Percentiles rank a stretch among this genome's conserved stretches.
These are phyloP conservation scores for Tetraselmis chui DNA, from an alignment of 139 green algal genomes.

Conservation along the genomic window DNA sequence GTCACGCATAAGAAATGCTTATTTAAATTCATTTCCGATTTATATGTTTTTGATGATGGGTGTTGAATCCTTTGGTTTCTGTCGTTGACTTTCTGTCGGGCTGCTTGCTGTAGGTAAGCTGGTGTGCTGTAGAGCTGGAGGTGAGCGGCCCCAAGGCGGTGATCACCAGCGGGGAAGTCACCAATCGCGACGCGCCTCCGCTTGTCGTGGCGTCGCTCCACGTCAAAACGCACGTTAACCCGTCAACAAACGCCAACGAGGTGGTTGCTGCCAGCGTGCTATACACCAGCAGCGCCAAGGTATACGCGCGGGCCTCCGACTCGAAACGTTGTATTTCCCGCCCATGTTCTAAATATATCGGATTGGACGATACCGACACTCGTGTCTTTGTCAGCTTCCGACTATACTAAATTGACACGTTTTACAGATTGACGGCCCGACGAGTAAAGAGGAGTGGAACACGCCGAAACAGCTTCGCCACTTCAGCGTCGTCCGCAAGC, in stretches of 20 bases:
- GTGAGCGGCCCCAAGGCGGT: constrained; percentile 58
- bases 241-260: constrained; percentile 55
- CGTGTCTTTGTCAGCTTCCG: no score
- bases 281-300: constrained; percentile 16
- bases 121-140: constrained; percentile 86
- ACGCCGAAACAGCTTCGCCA: constrained; percentile 49
- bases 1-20: no score
- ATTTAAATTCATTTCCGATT: no score
- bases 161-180: background rate
- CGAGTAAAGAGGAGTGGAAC: constrained; percentile 58
- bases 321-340: no score
- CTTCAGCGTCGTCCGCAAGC: constrained; percentile 76
- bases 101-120: no score
- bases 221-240: constrained; percentile 78
- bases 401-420: no score
- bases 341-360: no score
- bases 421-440: constrained; percentile 54
- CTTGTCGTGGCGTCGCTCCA: constrained; percentile 79
- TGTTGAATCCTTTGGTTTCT: no score
- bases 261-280: constrained; percentile 72
- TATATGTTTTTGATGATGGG: no score
- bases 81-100: no score
- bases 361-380: no score
- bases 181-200: constrained; percentile 44
- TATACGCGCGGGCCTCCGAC: no score